Evolutionary conservation across 2,329 filamentous ascomycete genomes (phyloP), one percentile per base, ranked within the genome.

Genomic region (Colletotrichum caudatum): DNA sequence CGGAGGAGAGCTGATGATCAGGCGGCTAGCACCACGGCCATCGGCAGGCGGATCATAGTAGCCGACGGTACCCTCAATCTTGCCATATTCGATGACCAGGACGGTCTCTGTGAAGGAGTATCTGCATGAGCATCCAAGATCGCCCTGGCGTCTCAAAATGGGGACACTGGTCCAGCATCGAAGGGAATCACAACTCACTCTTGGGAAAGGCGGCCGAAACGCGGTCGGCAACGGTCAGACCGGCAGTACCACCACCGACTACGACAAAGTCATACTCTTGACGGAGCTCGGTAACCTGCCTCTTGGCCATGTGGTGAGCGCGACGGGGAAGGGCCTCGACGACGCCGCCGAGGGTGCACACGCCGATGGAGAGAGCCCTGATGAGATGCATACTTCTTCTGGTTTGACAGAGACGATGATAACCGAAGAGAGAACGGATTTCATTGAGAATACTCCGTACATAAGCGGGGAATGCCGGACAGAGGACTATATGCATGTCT

Each of bases 171-270:
- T n/a, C 18, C 14, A 14, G 53, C 29, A 14, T 14, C 6, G 9
- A 9, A 14, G 44, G 33, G 33, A 11, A 16, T 26, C 59, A 41
- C 5, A 66, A 72, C 74, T 61, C 50, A 77, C 78, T 76, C 12
- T 73, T 56, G 8, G 78, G 77, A 33, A 80, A 78, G 11, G 77
- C 77, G 57, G 75, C 76, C 29, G 77, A 76, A 23, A 81, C 73
- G 51, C 79, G 78, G 66, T 80, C 77, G 35, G 79, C 79, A 11
- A 81, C 76, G 20, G 79, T 80, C 60, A 80, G 74, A 12, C 79
- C 79, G 35, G 77, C 74, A 2, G 79, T 81, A 29, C 79, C 79
- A 41, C 75, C 79, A 37, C 79, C 79, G 44, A 77, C 75, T 51
- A 80, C 71, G 44, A 79, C 74, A 63, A 80, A 79, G 74, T 80